Conservation (phyloP, 2,329 filamentous ascomycete species). For the Akanthomyces muscarius region DNA sequence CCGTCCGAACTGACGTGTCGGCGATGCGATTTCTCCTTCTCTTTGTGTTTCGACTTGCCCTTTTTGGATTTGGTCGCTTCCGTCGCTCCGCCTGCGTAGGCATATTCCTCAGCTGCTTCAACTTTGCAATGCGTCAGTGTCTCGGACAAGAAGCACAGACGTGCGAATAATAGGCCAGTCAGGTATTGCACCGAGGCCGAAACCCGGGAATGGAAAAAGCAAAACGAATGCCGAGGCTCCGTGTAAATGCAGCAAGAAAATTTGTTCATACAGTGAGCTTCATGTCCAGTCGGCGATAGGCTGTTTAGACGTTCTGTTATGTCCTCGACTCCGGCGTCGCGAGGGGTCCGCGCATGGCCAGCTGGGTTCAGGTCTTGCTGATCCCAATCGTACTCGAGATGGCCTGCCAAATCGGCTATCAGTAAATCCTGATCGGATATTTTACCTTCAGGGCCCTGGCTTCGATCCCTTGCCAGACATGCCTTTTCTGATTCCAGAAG, state of each 20-base stretch:
- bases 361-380: constrained; percentile 15
- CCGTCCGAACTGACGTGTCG: constrained; percentile 9
- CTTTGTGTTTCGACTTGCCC: constrained; percentile 9
- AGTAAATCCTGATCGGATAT: not conserved
- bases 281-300: constrained; percentile 21
- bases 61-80: constrained; percentile 2
- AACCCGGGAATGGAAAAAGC: not conserved
- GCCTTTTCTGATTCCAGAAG: not conserved
- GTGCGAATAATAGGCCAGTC: not conserved
- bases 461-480: not conserved
- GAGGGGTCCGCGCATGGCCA: constrained; percentile 23
- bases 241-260: not conserved
- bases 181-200: not conserved
- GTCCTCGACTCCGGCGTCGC: constrained; percentile 24
- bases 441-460: too few species aligned
- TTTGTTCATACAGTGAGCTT: constrained; percentile 24
- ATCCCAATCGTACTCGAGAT: constrained; percentile 26
- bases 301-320: constrained; percentile 24
- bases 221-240: not conserved
- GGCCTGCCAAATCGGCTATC: constrained; percentile 21
- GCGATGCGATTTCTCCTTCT: constrained; percentile 14
- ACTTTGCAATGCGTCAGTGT: not conserved
- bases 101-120: constrained; percentile 22
- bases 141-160: not conserved
- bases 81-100: constrained; percentile 20